Evolutionary conservation across 345 rosid species (phyloP), one percentile per base, ranked within the genome.

Genomic region (Atalantia buxifolia): DNA sequence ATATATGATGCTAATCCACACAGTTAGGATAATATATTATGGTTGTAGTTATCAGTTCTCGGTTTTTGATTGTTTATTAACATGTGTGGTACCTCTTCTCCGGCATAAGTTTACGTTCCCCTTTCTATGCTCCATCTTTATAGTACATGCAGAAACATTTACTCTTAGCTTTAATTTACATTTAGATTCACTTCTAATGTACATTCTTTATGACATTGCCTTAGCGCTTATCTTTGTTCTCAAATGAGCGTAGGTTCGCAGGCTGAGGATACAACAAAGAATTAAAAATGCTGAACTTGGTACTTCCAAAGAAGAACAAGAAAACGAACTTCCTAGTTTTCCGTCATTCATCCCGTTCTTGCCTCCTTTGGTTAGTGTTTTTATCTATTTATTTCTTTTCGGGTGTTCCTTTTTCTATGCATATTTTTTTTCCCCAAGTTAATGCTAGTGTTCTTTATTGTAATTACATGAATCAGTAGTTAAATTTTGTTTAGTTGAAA

Each of bases 321-420:
- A 95, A 81, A 90, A 81, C 61, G 99, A 95, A 25, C 88, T 95
- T 76, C 98, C 99, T 64, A 85, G 89, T 81, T 95, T 95, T 84
- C 98, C 99, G 35, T 95, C 99, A 2, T 95, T 95, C 84, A 95
- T 95, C 60, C 99, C 99, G 4, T 95, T 95, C 86, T 87, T 95
- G 84, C 99, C 99, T 80, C 98, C 99, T 50, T 77, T 95, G 89
- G 99, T 93, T 42, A 86, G 91, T 66, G 62, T 62, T 72, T 57
- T 63, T 45, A 45, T 45, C 13, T 45, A 45, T 45, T 12, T 45
- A 12, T 45, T 45, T 45, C 16, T 13, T 13, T 12, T 13, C 18
- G 18, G 50, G 1, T 69, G 30, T 61, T n/a, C 25, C 18, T 3
- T 45, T 45, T 45, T 45, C 5, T 3, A 16, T 45, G 1, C 14